Percentiles rank a stretch among this genome's conserved stretches.
These are phyloP conservation scores for Rhodocollybia butyracea DNA, from an alignment of 768 basidiomycete genomes.

Conservation along the genomic window DNA sequence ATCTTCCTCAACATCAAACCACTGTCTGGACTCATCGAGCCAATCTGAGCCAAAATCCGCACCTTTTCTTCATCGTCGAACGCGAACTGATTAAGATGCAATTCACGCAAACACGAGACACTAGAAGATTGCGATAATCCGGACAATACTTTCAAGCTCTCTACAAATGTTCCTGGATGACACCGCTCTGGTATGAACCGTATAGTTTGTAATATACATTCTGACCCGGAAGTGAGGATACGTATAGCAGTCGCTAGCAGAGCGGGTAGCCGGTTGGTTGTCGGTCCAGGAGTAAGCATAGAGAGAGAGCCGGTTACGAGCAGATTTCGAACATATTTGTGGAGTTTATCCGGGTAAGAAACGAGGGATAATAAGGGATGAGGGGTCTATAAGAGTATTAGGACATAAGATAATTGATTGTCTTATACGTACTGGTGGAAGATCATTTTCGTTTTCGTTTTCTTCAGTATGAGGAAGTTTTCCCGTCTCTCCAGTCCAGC, in stretches of 20 bases:
- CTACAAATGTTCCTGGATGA: slow-evolving; percentile 6
- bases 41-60: background rate
- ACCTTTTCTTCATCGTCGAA: slow-evolving; percentile 1
- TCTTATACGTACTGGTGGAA: background rate
- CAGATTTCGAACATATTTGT: slow-evolving; percentile 39
- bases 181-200: slow-evolving; percentile 6
- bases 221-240: background rate
- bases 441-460: background rate
- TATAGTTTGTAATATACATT: slow-evolving; percentile 1
- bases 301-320: slow-evolving; percentile 37
- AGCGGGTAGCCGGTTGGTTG: slow-evolving; percentile 10
- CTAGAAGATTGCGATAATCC: background rate
- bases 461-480: slow-evolving; percentile 21
- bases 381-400: background rate
- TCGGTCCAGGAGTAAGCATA: slow-evolving; percentile 1
- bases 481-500: slow-evolving; percentile 27
- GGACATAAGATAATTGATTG: background rate
- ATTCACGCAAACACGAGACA: background rate
- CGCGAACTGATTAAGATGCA: slow-evolving; percentile 8
- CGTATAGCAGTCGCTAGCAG: slow-evolving; percentile 16
- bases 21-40: background rate
- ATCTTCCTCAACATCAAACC: slow-evolving; percentile 6
- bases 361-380: background rate
- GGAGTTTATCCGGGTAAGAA: background rate
- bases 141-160: slow-evolving; percentile 3